These are phyloP conservation scores for Lathyrus oleraceus DNA, from an alignment of 306 rosid species.

Conservation along the genomic window DNA sequence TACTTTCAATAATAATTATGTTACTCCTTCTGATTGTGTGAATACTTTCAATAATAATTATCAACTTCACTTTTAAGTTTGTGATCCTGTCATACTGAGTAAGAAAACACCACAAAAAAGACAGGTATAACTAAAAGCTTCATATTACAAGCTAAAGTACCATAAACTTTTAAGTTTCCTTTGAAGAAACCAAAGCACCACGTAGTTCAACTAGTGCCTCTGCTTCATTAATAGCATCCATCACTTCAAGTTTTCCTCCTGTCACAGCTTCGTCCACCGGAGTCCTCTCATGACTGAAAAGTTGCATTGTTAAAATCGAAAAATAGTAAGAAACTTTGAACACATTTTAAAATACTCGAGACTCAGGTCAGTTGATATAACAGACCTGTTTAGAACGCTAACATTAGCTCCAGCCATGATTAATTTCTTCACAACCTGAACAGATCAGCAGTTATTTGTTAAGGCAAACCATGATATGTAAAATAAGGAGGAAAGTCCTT, in stretches of 20 bases:
- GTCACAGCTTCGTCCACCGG: conserved; percentile 90
- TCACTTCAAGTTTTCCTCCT: conserved; percentile 62
- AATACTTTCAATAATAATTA: too few species aligned
- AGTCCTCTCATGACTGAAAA: conserved; percentile 66
- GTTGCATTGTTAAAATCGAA: too few species aligned
- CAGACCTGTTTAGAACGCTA: conserved; percentile 50
- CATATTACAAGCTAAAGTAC: neutral
- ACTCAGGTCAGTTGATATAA: too few species aligned
- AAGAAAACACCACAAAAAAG: neutral
- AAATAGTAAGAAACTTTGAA: too few species aligned
- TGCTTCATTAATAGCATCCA: conserved; percentile 77
- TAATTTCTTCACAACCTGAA: conserved; percentile 86
- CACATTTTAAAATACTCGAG: too few species aligned
- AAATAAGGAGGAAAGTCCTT: too few species aligned
- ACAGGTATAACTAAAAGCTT: neutral
- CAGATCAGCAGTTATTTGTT: conserved; percentile 32
- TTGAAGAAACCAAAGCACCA: conserved; percentile 48
- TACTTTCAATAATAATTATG: too few species aligned
- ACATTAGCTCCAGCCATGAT: conserved; percentile 80
- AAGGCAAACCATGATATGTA: too few species aligned
- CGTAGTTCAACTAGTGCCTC: conserved; percentile 69
- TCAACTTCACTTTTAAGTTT: neutral
- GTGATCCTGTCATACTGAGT: neutral
- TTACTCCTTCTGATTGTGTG: too few species aligned
- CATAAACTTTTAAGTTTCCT: conserved; percentile 14